Evolutionary conservation across 176 grass and related monocot genomes (phyloP).

Genomic region (Oryza glumipatula): DNA sequence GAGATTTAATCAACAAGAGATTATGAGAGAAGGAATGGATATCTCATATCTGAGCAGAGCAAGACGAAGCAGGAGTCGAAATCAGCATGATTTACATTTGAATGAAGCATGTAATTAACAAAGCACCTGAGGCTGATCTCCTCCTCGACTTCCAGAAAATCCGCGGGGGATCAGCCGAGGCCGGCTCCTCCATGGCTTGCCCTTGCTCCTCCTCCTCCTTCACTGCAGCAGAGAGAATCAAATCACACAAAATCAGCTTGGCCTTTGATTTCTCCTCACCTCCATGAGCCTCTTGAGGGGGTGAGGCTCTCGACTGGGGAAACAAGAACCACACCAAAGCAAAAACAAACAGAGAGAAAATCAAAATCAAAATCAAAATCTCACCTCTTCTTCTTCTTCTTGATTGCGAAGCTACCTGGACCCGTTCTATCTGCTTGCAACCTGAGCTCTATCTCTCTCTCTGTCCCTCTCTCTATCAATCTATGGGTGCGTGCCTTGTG

Average conservation of each 20-base stretch:
- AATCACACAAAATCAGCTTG: constrained; percentile 17
- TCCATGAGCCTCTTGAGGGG: neutral
- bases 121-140: constrained; percentile 75
- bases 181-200: constrained; percentile 56
- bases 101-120: neutral
- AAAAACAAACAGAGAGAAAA: neutral
- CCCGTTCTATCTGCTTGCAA: neutral
- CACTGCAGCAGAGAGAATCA: constrained; percentile 23
- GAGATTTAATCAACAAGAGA: neutral
- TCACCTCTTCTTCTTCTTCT: neutral
- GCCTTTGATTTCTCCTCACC: neutral
- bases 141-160: constrained; percentile 91
- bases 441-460: neutral
- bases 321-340: neutral
- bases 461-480: neutral
- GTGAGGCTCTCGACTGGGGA: neutral
- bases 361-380: neutral
- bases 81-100: neutral
- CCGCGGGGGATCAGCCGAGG: constrained; percentile 57
- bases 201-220: constrained; percentile 12
- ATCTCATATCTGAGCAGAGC: neutral
- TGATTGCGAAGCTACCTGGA: no score
- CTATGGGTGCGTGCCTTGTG: neutral
- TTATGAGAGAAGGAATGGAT: neutral
- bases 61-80: neutral